phyloP scores from a whole-genome alignment of 441 rosid species.

The Metrosideros polymorpha region DNA sequence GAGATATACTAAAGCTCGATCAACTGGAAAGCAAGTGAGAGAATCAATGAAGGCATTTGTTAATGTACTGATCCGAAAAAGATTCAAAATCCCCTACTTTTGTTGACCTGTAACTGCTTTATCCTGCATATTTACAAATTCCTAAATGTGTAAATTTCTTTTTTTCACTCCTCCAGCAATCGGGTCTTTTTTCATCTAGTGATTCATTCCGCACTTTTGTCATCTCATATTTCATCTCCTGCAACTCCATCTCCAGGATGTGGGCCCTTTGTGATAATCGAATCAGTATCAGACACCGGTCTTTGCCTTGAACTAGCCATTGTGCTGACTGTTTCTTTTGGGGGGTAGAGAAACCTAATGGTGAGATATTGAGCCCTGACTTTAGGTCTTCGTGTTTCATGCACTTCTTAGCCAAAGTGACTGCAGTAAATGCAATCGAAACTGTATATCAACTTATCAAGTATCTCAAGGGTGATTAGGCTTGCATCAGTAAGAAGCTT shows the following conservation, averaged over 20 bases:
- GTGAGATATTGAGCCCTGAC: background rate
- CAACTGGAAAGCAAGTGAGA: background rate
- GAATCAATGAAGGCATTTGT: background rate
- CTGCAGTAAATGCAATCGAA: background rate
- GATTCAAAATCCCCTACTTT: background rate
- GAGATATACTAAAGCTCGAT: background rate
- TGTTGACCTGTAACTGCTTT: background rate
- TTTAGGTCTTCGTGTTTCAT: background rate
- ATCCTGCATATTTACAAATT: background rate
- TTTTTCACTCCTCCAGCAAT: background rate
- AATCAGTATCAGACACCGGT: background rate
- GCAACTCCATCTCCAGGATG: background rate
- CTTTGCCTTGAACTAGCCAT: background rate
- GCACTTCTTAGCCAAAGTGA: background rate
- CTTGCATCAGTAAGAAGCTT: background rate
- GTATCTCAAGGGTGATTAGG: background rate
- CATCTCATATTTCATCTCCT: background rate
- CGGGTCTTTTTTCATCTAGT: background rate
- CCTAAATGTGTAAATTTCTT: background rate
- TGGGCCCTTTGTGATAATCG: background rate
- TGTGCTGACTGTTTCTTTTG: background rate
- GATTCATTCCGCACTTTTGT: background rate
- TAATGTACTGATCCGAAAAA: background rate
- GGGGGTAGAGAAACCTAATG: background rate
- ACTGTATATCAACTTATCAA: background rate